Evolutionary conservation across 306 rosid species (phyloP).

Genomic region (Dryas alaskensis): DNA sequence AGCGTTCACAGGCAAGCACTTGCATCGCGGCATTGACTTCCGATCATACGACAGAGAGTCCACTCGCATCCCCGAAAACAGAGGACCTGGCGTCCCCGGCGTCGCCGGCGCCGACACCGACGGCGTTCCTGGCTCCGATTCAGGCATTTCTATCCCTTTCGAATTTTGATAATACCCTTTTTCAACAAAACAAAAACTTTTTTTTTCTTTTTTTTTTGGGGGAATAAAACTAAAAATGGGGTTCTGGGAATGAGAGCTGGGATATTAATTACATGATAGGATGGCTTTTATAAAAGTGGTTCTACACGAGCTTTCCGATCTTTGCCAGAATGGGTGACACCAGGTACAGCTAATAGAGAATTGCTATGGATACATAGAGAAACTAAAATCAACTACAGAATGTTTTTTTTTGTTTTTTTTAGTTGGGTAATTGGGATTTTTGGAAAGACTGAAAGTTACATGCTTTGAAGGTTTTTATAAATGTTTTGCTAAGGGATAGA

Average conservation of each 20-base stretch:
- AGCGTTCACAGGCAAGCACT: conserved; percentile 61
- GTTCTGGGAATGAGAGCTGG: conserved; percentile 3
- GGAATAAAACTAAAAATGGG: background rate
- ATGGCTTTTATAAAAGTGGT: conserved; percentile 32
- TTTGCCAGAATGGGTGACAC: conserved; percentile 28
- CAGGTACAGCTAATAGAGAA: background rate
- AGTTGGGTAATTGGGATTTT: conserved; percentile 5
- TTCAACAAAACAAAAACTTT: too few species aligned
- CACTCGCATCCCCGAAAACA: conserved; percentile 58
- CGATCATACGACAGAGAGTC: conserved; percentile 73
- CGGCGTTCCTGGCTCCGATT: conserved; percentile 57
- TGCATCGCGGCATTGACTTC: conserved; percentile 68
- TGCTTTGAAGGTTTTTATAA: conserved; percentile 60
- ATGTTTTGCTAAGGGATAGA: conserved; percentile 49
- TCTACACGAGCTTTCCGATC: conserved; percentile 27
- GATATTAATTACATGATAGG: conserved; percentile 41
- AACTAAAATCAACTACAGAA: background rate
- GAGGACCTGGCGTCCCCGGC: conserved; percentile 80
- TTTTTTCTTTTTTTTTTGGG: conserved; percentile 7
- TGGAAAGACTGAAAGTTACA: conserved; percentile 46
- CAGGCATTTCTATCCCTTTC: conserved; percentile 39
- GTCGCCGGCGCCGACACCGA: conserved; percentile 57
- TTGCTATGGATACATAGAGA: background rate
- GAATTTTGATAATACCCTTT: too few species aligned
- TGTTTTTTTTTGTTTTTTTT: conserved; percentile 8